Conservation (phyloP, 352 stramenopile genomes). For the Elongisporangium anandrum region DNA sequence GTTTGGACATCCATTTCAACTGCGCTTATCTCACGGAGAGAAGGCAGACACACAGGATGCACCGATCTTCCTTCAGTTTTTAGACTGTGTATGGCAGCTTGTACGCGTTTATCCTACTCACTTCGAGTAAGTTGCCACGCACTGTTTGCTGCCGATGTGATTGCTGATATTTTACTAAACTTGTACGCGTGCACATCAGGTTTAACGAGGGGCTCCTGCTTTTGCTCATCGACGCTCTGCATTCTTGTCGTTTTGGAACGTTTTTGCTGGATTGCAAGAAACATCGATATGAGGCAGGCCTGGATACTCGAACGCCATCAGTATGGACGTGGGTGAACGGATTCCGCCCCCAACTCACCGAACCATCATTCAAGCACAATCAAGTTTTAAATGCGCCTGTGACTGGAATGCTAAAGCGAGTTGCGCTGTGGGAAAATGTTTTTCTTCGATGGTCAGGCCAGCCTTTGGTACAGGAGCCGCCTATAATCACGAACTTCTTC, state of each 20-base stretch:
- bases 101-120: conserved; percentile 91
- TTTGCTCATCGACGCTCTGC: conserved; percentile 93
- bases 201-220: conserved; percentile 95
- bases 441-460: conserved; percentile 76
- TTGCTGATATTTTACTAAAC: neutral
- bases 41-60: conserved; percentile 79
- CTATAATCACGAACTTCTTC: conserved; percentile 40
- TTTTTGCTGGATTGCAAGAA: conserved; percentile 97
- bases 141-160: neutral
- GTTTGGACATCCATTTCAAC: conserved; percentile 80
- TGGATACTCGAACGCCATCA: conserved; percentile 60
- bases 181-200: conserved; percentile 9
- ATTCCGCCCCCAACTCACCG: conserved; percentile 55
- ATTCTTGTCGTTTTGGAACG: conserved; percentile 97
- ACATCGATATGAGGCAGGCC: conserved; percentile 44
- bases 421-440: conserved; percentile 65
- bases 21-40: conserved; percentile 69
- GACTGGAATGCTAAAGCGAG: conserved; percentile 53
- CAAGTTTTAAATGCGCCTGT: conserved; percentile 53
- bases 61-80: conserved; percentile 84
- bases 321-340: conserved; percentile 85
- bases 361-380: conserved; percentile 44
- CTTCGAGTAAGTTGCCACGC: conserved; percentile 87
- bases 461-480: conserved; percentile 41
- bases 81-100: conserved; percentile 80